A percentile compares a stretch with the other conserved stretches of the same genome.
Conservation (phyloP, 192 early-diverging fungal genomes). For the Gonapodya prolifera region DNA sequence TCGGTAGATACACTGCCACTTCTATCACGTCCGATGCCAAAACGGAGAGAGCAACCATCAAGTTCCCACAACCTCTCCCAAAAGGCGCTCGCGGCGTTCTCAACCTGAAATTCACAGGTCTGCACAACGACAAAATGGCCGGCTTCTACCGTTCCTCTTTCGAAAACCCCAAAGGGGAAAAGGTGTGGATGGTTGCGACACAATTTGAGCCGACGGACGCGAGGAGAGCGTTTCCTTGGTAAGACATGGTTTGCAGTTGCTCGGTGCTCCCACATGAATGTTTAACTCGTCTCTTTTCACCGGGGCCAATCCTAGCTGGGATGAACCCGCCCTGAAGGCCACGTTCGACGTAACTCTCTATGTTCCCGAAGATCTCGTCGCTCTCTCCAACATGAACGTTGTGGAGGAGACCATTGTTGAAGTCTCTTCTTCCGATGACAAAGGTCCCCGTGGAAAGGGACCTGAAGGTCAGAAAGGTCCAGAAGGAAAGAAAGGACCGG, state of each 20-base stretch:
- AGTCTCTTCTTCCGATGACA: conserved; percentile 12
- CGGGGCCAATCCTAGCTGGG: conserved; percentile 98
- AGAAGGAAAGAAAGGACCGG: too few species aligned
- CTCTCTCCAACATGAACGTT: conserved; percentile 87
- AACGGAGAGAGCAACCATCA: conserved; percentile 29
- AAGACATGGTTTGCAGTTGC: neutral
- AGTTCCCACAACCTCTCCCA: conserved; percentile 27
- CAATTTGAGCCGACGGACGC: conserved; percentile 93
- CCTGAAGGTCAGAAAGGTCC: neutral
- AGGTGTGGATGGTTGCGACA: conserved; percentile 69
- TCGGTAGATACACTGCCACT: conserved; percentile 24
- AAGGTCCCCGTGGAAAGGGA: neutral
- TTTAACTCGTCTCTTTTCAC: conserved; percentile 69
- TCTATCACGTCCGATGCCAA: conserved; percentile 24
- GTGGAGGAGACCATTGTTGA: conserved; percentile 45
- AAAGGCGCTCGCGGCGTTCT: conserved; percentile 28
- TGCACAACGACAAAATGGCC: conserved; percentile 75
- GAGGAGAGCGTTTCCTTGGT: neutral
- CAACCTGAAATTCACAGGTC: conserved; percentile 35
- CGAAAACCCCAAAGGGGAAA: conserved; percentile 33
- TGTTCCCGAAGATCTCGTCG: conserved; percentile 60
- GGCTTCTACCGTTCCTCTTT: conserved; percentile 88
- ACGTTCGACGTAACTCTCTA: conserved; percentile 83
- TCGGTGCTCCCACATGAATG: neutral
- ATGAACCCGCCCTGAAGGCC: conserved; percentile 92